A percentile compares a stretch with the other conserved stretches of the same genome.
These are phyloP conservation scores for Yamadazyma diddensiae DNA, from an alignment of 1,139 yeast species.

Conservation along the genomic window DNA sequence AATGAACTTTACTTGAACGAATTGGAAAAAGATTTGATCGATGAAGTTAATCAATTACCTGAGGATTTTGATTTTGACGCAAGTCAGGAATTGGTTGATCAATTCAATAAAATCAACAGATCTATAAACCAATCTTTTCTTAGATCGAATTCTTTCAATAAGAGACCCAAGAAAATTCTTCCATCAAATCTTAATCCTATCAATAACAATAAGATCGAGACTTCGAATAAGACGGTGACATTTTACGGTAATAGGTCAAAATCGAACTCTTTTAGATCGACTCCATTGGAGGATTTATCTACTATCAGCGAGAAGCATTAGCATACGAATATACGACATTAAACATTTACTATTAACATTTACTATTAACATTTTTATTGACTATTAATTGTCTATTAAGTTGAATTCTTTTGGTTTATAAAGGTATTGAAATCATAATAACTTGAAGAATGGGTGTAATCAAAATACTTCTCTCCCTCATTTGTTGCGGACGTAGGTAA, in stretches of 20 bases:
- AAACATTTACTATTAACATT: not conserved
- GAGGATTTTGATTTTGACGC: constrained; percentile 55
- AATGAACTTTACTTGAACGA: constrained; percentile 16
- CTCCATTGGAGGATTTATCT: constrained; percentile 8
- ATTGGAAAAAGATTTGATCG: constrained; percentile 40
- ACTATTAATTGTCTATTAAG: constrained; percentile 2
- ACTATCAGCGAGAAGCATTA: constrained; percentile 12
- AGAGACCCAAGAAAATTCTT: constrained; percentile 32
- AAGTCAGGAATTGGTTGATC: constrained; percentile 17
- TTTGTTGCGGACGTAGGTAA: no score
- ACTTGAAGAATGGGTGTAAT: constrained; percentile 22
- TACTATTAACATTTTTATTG: constrained; percentile 1
- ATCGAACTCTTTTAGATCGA: constrained; percentile 3
- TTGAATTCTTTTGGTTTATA: constrained; percentile 26
- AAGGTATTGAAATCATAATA: constrained; percentile 37
- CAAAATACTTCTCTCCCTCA: constrained; percentile 22
- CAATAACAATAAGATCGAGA: constrained; percentile 43
- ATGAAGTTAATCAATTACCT: constrained; percentile 56
- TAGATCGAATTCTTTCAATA: constrained; percentile 37
- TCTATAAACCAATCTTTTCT: constrained; percentile 15
- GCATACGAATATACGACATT: not conserved
- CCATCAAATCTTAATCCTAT: constrained; percentile 3
- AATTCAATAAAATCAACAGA: constrained; percentile 14
- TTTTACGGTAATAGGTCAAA: constrained; percentile 28
- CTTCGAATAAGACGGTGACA: constrained; percentile 55